These are phyloP conservation scores for Plasmodium relictum DNA, from an alignment of 169 alveolate genomes.

Conservation along the genomic window DNA sequence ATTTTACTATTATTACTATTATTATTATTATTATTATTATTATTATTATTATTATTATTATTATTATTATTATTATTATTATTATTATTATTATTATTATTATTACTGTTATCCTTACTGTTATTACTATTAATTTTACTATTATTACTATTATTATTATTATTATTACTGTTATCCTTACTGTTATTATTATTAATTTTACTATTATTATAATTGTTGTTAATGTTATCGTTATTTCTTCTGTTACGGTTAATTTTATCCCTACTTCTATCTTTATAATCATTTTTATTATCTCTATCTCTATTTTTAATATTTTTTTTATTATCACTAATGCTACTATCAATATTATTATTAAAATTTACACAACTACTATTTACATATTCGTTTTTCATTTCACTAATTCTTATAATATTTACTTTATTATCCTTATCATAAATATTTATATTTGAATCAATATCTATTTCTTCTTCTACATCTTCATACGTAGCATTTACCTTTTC, in stretches of 20 bases:
- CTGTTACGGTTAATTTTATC: background rate
- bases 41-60: background rate
- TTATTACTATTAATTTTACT: background rate
- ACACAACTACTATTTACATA: too few relatives aligned
- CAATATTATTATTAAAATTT: background rate
- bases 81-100: background rate
- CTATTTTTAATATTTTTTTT: background rate
- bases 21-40: background rate
- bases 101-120: background rate
- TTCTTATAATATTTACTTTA: too few relatives aligned
- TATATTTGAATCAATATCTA: background rate
- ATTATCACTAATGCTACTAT: background rate
- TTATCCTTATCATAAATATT: too few relatives aligned
- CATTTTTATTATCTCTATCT: background rate
- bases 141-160: background rate
- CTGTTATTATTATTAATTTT: too few relatives aligned
- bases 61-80: background rate
- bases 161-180: background rate
- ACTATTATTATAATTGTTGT: too few relatives aligned
- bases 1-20: background rate
- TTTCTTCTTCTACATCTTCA: slow-evolving; percentile 4
- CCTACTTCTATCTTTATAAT: background rate
- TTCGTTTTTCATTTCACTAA: too few relatives aligned
- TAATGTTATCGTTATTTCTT: background rate
- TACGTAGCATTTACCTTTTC: background rate